Percentiles rank a stretch among this genome's conserved stretches.
Evolutionary conservation across 768 basidiomycete species (phyloP).

Genomic region (Leccinum imitatum): DNA sequence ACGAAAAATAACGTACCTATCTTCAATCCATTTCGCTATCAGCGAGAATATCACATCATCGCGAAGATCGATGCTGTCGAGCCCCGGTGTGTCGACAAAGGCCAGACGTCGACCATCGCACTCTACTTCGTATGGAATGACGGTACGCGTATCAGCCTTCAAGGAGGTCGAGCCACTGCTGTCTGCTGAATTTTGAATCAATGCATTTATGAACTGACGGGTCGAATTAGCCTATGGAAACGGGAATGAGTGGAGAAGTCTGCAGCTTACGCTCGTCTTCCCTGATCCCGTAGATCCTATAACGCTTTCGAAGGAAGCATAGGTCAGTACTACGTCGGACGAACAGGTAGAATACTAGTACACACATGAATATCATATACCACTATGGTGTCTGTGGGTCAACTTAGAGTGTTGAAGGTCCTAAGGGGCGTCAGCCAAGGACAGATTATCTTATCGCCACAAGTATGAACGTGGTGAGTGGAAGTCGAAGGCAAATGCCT

Average conservation of each 20-base stretch:
- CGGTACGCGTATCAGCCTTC: not conserved
- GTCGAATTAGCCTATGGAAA: not conserved
- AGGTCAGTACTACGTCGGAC: not conserved
- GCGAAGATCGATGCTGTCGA: not conserved
- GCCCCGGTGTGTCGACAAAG: slow-evolving; percentile 11
- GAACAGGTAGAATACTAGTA: not conserved
- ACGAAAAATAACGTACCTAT: not conserved
- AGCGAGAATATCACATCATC: slow-evolving; percentile 3
- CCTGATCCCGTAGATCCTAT: slow-evolving; percentile 6
- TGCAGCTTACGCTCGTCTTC: slow-evolving; percentile 2
- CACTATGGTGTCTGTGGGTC: not conserved
- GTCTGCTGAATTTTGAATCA: not conserved
- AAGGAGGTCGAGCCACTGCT: not conserved
- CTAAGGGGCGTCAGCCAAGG: not conserved
- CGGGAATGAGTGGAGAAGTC: not conserved
- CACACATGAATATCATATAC: slow-evolving; percentile 5
- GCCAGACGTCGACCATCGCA: not conserved
- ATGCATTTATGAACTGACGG: slow-evolving; percentile 7
- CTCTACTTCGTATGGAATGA: not conserved
- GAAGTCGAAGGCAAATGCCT: not conserved
- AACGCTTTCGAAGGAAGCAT: not conserved
- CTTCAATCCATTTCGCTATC: not conserved
- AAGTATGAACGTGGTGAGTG: not conserved
- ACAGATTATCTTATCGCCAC: not conserved
- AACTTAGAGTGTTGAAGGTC: not conserved